Evolutionary conservation across 345 rosid genomes (phyloP), one percentile per base, ranked within the genome.

Genomic region (Salix exigua): DNA sequence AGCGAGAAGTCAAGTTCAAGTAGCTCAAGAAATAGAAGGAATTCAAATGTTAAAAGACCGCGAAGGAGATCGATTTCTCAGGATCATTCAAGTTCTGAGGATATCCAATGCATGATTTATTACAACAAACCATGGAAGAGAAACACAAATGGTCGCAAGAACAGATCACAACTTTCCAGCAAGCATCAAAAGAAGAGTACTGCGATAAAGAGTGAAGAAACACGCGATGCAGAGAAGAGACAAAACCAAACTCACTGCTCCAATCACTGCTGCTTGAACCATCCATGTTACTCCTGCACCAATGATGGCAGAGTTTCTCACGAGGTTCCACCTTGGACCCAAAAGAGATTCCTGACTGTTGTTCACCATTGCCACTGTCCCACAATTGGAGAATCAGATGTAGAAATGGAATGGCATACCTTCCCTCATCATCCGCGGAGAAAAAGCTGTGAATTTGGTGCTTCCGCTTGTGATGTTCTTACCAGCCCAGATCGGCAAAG

Each of bases 21-120:
- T 40, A 50, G 46, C 60, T 38, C 66, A 1, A 79, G 74, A 64
- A 75, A 73, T 72, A 82, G 71, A 19, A 46, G 55, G 25, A 79
- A 66, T 19, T 10, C 79, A 25, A 19, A 30, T 23, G 73, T 70
- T 50, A 84, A 78, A 75, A 85, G 79, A 76, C 68, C 72, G 13
- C 87, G 87, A 74, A 81, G 85, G 79, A 77, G 81, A 79, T 82
- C 86, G 1, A 12, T 79, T 2, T 81, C 87, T 14, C 63, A 19
- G 66, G 91, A 85, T 65, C 77, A 31, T 70, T 70, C 75, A 66
- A 72, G n/a, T 55, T 25, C 76, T 35, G 81, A 76, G 75, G 87
- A 83, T 61, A 51, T 75, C 25, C 87, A 84, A 33, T 78, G 78
- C 10, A 44, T 68, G 46, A 31, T 79, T 44, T 89, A 88, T 68